phyloP scores from a whole-genome alignment of 495 filamentous ascomycete species.

The Penicillium coprophilum region DNA sequence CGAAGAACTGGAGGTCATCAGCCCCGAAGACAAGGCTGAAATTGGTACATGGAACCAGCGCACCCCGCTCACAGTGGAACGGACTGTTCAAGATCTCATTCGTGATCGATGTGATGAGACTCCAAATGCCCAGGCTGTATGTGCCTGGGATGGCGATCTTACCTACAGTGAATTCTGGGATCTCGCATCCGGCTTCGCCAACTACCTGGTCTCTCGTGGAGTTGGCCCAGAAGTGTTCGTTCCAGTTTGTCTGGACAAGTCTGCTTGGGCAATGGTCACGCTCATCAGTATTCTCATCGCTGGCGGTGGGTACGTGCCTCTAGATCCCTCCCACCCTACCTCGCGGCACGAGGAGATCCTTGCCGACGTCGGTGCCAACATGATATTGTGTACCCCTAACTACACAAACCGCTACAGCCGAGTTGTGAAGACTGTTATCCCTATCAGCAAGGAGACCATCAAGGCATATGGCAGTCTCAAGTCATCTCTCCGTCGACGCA shows the following conservation, averaged over 20 bases:
- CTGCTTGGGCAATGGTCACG: constrained; percentile 52
- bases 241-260: constrained; percentile 59
- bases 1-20: constrained; percentile 34
- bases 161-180: constrained; percentile 40
- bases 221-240: constrained; percentile 50
- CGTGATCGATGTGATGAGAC: constrained; percentile 23
- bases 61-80: constrained; percentile 30
- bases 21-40: constrained; percentile 34
- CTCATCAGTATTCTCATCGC: constrained; percentile 55
- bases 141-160: constrained; percentile 47
- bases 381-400: constrained; percentile 42
- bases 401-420: constrained; percentile 29
- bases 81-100: constrained; percentile 51
- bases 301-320: constrained; percentile 56
- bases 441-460: constrained; percentile 40
- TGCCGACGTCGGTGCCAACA: constrained; percentile 35
- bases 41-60: constrained; percentile 38
- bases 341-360: constrained; percentile 45
- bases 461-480: constrained; percentile 32
- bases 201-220: constrained; percentile 44
- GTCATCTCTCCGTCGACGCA: neutral
- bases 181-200: constrained; percentile 38
- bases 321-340: constrained; percentile 59
- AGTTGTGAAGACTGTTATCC: constrained; percentile 36
- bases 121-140: constrained; percentile 39